Evolutionary conservation across 805 yeast species (phyloP).

Genomic region (Lipomyces anomalus): DNA sequence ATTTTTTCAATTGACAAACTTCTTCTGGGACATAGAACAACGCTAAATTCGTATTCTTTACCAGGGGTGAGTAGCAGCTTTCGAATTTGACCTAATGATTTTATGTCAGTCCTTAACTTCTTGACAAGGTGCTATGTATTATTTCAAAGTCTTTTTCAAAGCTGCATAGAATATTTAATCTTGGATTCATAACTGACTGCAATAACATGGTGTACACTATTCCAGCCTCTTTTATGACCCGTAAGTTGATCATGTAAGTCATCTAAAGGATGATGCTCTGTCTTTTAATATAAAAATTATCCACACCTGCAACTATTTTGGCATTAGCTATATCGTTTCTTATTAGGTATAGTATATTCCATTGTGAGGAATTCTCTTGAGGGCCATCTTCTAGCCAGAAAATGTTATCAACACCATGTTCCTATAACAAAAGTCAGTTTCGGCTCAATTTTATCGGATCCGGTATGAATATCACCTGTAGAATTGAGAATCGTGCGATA

Average conservation of each 20-base stretch:
- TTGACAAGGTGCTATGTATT: no score
- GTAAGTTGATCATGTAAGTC: no score
- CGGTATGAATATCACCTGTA: constrained; percentile 35
- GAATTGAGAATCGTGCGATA: constrained; percentile 49
- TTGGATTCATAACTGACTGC: background rate
- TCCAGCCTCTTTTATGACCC: background rate
- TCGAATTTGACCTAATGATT: constrained; percentile 19
- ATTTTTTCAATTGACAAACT: constrained; percentile 28
- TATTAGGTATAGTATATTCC: constrained; percentile 28
- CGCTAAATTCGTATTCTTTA: constrained; percentile 24
- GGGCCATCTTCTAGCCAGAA: constrained; percentile 40
- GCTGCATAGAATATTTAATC: background rate
- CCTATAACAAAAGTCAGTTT: constrained; percentile 5
- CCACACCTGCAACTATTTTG: constrained; percentile 12
- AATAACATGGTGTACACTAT: background rate
- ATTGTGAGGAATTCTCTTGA: constrained; percentile 16
- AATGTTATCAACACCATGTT: constrained; percentile 45
- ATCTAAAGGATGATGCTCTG: background rate
- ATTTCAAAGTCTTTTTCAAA: no score
- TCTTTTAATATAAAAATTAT: background rate
- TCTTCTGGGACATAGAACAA: constrained; percentile 28
- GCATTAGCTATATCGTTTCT: constrained; percentile 25
- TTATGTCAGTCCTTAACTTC: constrained; percentile 2
- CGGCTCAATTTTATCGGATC: background rate
- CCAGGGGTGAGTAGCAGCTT: constrained; percentile 20